phyloP scores from a whole-genome alignment of 345 rosid species.

The Viola odorata region DNA sequence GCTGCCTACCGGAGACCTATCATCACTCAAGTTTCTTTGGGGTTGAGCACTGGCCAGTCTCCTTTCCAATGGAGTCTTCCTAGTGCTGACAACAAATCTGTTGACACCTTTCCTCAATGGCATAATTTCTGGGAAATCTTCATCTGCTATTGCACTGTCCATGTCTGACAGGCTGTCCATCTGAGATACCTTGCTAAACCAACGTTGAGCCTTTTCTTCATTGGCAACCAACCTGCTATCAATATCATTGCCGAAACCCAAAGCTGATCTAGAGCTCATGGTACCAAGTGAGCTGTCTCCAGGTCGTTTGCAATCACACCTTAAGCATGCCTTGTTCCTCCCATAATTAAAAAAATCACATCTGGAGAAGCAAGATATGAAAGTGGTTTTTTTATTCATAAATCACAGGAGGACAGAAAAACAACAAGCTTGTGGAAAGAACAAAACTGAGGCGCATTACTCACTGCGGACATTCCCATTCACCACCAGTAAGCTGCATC shows the following conservation, averaged over 20 bases:
- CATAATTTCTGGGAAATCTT: conserved; percentile 32
- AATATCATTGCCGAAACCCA: conserved; percentile 32
- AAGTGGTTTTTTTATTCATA: conserved; percentile 12
- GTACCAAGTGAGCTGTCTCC: conserved; percentile 31
- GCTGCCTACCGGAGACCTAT: conserved; percentile 13
- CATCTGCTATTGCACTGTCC: conserved; percentile 23
- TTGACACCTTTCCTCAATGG: conserved; percentile 33
- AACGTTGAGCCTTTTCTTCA: conserved; percentile 75
- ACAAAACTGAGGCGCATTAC: conserved; percentile 25
- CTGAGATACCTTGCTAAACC: conserved; percentile 73
- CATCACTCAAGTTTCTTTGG: conserved; percentile 23
- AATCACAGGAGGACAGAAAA: conserved; percentile 1
- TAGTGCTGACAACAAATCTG: conserved; percentile 30
- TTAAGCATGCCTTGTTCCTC: conserved; percentile 75
- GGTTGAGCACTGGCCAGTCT: conserved; percentile 39
- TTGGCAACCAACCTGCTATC: conserved; percentile 58
- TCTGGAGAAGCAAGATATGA: conserved; percentile 35
- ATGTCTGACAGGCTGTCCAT: conserved; percentile 44
- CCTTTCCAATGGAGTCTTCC: conserved; percentile 28
- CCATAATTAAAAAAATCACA: conserved; percentile 77
- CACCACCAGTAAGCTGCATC: conserved; percentile 78
- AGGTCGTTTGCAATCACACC: conserved; percentile 89
- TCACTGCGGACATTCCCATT: conserved; percentile 99
- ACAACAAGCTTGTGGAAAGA: conserved; percentile 2
- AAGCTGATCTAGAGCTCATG: conserved; percentile 24